These are phyloP conservation scores for Trichoderma simmonsii DNA, from an alignment of 2,329 filamentous ascomycete genomes.

Conservation along the genomic window DNA sequence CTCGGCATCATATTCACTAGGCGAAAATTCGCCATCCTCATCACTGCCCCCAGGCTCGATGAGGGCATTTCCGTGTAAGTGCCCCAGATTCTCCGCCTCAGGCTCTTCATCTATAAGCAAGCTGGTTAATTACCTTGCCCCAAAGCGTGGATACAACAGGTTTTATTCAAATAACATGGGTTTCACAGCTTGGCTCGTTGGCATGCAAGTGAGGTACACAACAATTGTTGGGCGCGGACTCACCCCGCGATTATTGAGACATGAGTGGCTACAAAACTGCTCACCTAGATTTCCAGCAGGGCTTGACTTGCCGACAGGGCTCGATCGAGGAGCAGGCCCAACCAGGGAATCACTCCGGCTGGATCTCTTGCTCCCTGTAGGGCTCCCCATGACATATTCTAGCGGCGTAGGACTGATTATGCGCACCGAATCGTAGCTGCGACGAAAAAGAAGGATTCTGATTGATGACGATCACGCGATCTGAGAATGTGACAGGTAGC, in stretches of 20 bases:
- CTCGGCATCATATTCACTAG: conserved; percentile 22
- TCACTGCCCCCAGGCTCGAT: conserved; percentile 34
- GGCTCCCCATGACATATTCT: conserved; percentile 3
- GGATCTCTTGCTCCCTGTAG: conserved; percentile 15
- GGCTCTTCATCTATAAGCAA: background rate
- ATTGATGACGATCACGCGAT: background rate
- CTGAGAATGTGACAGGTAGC: background rate
- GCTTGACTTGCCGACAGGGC: background rate
- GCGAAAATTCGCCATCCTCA: conserved; percentile 35
- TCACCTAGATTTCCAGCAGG: background rate
- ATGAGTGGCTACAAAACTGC: background rate
- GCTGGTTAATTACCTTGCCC: background rate
- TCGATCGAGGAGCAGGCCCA: conserved; percentile 6
- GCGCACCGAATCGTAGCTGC: background rate
- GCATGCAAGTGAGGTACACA: background rate
- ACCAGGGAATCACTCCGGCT: conserved; percentile 14
- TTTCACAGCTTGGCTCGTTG: background rate
- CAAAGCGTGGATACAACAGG: background rate
- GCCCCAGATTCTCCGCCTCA: conserved; percentile 22
- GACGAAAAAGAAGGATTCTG: background rate
- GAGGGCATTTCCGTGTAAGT: conserved; percentile 29
- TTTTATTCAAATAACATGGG: background rate
- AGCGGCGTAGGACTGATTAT: background rate
- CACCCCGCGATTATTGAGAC: background rate
- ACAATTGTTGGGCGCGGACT: background rate